Percentiles rank a stretch among this genome's conserved stretches.
Conservation (phyloP, 176 grass and related monocot species). For the Carex pumila region DNA sequence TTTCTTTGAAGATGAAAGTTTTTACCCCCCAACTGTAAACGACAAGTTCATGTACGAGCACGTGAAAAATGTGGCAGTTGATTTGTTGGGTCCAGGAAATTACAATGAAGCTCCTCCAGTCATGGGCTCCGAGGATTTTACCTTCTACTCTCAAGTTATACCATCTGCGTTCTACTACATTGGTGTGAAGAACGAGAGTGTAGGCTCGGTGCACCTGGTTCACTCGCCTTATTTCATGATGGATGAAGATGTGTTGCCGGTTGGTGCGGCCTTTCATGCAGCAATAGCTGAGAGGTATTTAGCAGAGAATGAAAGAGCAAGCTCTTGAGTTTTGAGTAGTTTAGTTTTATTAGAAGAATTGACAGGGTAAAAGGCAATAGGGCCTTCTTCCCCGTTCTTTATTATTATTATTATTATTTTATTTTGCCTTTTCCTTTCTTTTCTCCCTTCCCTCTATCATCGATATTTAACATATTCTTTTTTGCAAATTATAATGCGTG, state of each 20-base stretch:
- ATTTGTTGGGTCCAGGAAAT: constrained; percentile 29
- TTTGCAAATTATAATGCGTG: background rate
- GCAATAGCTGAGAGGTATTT: constrained; percentile 93
- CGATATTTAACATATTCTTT: background rate
- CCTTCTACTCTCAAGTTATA: constrained; percentile 80
- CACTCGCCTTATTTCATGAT: constrained; percentile 92
- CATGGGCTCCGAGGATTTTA: constrained; percentile 98
- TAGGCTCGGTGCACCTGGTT: constrained; percentile 49
- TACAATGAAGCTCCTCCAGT: constrained; percentile 67
- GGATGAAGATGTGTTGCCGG: constrained; percentile 81
- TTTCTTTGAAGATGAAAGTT: constrained; percentile 96
- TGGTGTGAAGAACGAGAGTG: constrained; percentile 75
- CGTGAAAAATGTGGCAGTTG: constrained; percentile 35
- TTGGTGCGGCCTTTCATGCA: constrained; percentile 77
- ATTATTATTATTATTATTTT: background rate
- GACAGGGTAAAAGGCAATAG: background rate
- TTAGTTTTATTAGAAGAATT: background rate
- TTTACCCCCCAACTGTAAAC: constrained; percentile 93
- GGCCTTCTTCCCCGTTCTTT: background rate
- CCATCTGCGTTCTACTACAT: constrained; percentile 87
- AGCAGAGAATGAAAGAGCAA: constrained; percentile 22
- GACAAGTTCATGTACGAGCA: constrained; percentile 64
- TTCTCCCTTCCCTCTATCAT: background rate
- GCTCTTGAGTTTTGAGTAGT: background rate
- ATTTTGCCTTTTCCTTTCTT: background rate